Evolutionary conservation across 257 asterid genomes (phyloP).

Genomic region (Solanum bulbocastanum): DNA sequence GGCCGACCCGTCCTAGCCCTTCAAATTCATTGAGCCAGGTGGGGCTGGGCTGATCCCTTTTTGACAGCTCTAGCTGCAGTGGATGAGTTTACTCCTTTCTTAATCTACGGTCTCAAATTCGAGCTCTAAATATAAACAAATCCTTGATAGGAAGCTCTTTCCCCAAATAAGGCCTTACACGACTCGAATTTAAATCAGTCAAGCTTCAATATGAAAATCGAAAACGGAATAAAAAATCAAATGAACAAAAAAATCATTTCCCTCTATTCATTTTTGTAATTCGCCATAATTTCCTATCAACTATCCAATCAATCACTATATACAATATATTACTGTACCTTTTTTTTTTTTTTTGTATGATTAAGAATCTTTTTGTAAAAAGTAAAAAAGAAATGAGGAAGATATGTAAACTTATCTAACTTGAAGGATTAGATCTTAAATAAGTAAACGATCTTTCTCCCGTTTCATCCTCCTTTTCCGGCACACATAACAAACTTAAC

Average conservation of each 20-base stretch:
- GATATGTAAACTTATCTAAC: neutral
- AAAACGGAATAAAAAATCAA: too few species aligned
- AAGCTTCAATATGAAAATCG: too few species aligned
- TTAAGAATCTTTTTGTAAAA: neutral
- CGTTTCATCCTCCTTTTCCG: neutral
- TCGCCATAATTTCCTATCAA: neutral
- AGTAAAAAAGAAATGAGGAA: neutral
- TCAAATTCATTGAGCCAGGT: too few species aligned
- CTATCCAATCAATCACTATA: neutral
- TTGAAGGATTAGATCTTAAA: neutral
- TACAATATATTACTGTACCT: neutral
- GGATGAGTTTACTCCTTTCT: too few species aligned
- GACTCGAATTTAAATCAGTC: too few species aligned
- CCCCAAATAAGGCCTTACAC: neutral
- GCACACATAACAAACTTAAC: neutral
- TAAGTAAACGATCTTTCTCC: neutral
- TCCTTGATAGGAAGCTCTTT: too few species aligned
- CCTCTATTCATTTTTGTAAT: neutral
- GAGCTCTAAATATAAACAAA: rapidly evolving
- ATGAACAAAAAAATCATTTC: neutral
- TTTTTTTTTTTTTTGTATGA: too few species aligned
- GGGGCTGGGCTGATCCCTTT: too few species aligned
- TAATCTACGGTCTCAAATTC: rapidly evolving
- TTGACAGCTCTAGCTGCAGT: too few species aligned
- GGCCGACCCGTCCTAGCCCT: too few species aligned